Base-by-base conservation (phyloP, 768 basidiomycete genomes). In the Sporobolomyces phaffii region DNA sequence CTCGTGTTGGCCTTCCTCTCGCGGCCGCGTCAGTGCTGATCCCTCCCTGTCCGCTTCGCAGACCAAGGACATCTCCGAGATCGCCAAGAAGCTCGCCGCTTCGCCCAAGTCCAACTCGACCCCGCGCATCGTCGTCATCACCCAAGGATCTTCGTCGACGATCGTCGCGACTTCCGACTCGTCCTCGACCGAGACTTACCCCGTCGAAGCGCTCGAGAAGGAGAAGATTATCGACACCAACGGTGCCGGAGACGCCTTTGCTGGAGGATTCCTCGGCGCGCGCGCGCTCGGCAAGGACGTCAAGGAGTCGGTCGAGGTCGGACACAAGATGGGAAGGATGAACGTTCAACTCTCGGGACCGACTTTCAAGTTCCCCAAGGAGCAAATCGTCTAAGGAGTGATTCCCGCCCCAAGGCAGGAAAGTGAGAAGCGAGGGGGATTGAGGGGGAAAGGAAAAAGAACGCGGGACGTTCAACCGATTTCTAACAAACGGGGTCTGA, bases 161-260 rank as follows among this genome's bases (percentile, higher is more conserved):
- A 76, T 90, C 36, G 81, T 91, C 58, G 90, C 91, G 33, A 81
- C 85, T 10, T 80, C 79, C 47, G 81, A 83, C 17, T 83, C 85
- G 24, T 79, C 78, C 53, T 81, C 83, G 40, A 84, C 85, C 65
- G 77, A 79, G 79, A 73, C 80, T 20, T 87, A 81, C 78, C 63
- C 80, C 5, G 90, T 94, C 54, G 76, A 80, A 58, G 79, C 82
- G 43, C 80, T 94, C 64, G 73, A 75, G 50, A 81, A 82, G 60
- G 82, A 80, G 44, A 74, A 86, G 77, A 92, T 96, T 72, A 87
- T 96, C 64, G 96, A 99, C 77, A 98, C 96, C 52, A 99, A 99
- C 78, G 96, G 90, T 57, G 96, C 96, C 26, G 96, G 96, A 47
- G 94, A 99, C 77, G 91, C 90, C 47, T 98, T 99, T 74, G 91